These are phyloP conservation scores for Collybia sp. DNA, from an alignment of 768 basidiomycete genomes.

Conservation along the genomic window DNA sequence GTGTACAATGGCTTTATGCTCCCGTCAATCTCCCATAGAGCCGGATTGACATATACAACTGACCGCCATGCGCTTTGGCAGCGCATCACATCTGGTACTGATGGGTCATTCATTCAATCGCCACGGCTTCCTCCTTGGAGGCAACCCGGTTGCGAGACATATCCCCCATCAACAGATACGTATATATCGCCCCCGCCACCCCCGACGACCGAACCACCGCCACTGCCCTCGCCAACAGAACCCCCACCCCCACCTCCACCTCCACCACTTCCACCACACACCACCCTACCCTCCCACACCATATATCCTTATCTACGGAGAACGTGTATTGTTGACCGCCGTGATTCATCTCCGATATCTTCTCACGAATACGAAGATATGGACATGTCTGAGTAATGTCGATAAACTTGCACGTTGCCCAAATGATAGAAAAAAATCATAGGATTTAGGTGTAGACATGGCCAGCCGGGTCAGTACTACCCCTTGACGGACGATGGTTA, in stretches of 20 bases:
- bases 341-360: background rate
- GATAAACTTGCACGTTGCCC: too few relatives aligned
- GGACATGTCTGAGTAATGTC: conserved; percentile 24
- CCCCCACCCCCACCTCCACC: conserved; percentile 34
- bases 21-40: conserved; percentile 22
- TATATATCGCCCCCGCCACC: conserved; percentile 16
- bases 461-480: too few relatives aligned
- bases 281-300: conserved; percentile 13
- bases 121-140: conserved; percentile 9
- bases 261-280: too few relatives aligned
- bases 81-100: conserved; percentile 20
- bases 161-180: conserved; percentile 13
- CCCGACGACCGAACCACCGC: conserved; percentile 5
- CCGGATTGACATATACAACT: conserved; percentile 24
- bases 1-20: conserved; percentile 40
- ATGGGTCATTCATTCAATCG: conserved; percentile 1
- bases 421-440: too few relatives aligned
- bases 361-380: conserved; percentile 18
- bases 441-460: too few relatives aligned
- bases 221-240: conserved; percentile 11
- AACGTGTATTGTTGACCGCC: background rate
- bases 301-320: background rate
- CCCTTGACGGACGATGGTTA: too few relatives aligned
- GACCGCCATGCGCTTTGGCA: conserved; percentile 38
- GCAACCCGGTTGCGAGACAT: conserved; percentile 1